These are phyloP conservation scores for Aspergillus sp. DNA, from an alignment of 2,329 filamentous ascomycete species.

Conservation along the genomic window DNA sequence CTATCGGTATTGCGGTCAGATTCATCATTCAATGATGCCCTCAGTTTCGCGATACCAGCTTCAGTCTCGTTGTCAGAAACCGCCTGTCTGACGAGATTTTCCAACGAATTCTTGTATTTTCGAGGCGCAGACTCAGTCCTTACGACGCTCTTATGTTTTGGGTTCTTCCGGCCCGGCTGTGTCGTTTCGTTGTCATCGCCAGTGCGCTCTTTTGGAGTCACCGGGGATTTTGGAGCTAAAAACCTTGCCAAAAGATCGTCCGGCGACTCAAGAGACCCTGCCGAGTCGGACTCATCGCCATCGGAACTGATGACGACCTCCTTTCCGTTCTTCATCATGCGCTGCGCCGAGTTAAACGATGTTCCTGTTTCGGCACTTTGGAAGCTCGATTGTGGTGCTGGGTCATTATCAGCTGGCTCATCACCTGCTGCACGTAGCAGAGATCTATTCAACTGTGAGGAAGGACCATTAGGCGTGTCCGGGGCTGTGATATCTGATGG, in stretches of 20 bases:
- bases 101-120: conserved; percentile 65
- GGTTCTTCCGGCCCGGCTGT: conserved; percentile 19
- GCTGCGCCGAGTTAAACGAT: conserved; percentile 42
- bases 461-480: conserved; percentile 14
- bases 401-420: conserved; percentile 6
- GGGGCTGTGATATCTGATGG: conserved; percentile 18
- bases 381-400: conserved; percentile 17
- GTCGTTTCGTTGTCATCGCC: conserved; percentile 12
- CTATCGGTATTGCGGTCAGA: not conserved
- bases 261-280: conserved; percentile 55
- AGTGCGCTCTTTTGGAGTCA: conserved; percentile 4
- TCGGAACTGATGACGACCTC: conserved; percentile 66
- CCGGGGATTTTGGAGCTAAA: conserved; percentile 10
- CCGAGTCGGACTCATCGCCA: conserved; percentile 64
- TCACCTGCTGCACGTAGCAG: conserved; percentile 1
- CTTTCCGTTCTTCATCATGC: conserved; percentile 57
- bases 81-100: conserved; percentile 60
- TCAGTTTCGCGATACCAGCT: conserved; percentile 47
- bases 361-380: conserved; percentile 19
- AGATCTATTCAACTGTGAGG: conserved; percentile 18
- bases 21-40: conserved; percentile 21
- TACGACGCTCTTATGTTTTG: conserved; percentile 13
- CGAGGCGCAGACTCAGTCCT: conserved; percentile 22
- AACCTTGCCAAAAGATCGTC: conserved; percentile 48
- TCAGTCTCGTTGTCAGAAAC: conserved; percentile 60